phyloP scores from a whole-genome alignment of 352 stramenopile species.

The Halophytophthora polymorphica region DNA sequence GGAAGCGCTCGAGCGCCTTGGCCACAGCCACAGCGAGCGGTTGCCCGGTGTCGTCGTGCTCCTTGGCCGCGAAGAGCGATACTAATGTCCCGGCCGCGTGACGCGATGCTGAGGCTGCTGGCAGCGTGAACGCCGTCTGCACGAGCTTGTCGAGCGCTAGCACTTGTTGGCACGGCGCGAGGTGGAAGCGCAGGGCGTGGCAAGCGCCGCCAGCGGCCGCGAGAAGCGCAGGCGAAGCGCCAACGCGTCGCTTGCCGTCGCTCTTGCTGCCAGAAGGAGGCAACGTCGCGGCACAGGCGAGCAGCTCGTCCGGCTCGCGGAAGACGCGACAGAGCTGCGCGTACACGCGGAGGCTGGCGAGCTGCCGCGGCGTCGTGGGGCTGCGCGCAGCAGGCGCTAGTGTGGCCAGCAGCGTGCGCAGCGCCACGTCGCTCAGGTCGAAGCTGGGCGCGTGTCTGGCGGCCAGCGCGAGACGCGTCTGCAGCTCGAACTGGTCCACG shows the following conservation, averaged over 20 bases:
- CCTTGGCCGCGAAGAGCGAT: conserved; percentile 35
- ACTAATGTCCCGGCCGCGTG: conserved; percentile 61
- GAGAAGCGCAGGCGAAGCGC: conserved; percentile 37
- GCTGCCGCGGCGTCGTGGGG: conserved; percentile 46
- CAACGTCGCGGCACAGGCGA: conserved; percentile 32
- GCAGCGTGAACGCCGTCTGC: conserved; percentile 48
- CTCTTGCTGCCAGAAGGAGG: conserved; percentile 22
- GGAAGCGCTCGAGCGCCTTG: conserved; percentile 49
- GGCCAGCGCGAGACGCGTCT: conserved; percentile 12
- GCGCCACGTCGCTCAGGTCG: conserved; percentile 40
- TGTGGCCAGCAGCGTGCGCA: conserved; percentile 40
- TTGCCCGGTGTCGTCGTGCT: conserved; percentile 20
- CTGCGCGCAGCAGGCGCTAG: conserved; percentile 51
- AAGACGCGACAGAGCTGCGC: conserved; percentile 53
- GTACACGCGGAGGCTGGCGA: conserved; percentile 57
- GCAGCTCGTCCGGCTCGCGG: conserved; percentile 39
- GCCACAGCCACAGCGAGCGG: conserved; percentile 18
- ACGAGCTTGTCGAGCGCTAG: conserved; percentile 44
- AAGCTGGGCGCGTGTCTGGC: conserved; percentile 40
- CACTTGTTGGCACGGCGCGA: conserved; percentile 24
- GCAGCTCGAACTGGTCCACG: conserved; percentile 60
- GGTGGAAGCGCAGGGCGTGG: conserved; percentile 59
- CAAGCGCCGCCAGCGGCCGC: conserved; percentile 45
- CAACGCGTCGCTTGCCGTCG: conserved; percentile 44
- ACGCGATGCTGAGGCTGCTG: conserved; percentile 39